Evolutionary conservation across 2,329 filamentous ascomycete species (phyloP).

Genomic region (Cucurbitaria berberidis): DNA sequence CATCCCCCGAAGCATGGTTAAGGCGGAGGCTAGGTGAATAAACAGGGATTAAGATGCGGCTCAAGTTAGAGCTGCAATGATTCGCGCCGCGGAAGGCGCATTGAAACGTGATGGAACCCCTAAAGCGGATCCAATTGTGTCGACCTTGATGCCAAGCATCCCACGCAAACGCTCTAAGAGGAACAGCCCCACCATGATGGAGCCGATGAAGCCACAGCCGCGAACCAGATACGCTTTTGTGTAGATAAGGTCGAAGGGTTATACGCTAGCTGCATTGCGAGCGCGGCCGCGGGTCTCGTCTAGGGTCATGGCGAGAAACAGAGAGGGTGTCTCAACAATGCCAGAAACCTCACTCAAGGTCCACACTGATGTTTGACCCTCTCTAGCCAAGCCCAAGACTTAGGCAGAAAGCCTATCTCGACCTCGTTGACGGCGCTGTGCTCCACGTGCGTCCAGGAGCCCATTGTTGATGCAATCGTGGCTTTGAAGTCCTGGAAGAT

Average conservation of each 20-base stretch:
- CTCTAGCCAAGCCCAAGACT: slow-evolving; percentile 28
- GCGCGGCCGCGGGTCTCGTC: slow-evolving; percentile 20
- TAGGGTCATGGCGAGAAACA: slow-evolving; percentile 17
- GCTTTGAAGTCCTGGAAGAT: neutral
- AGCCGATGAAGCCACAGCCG: slow-evolving; percentile 31
- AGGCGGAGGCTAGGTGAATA: slow-evolving; percentile 17
- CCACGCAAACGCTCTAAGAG: slow-evolving; percentile 33
- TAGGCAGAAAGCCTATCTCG: slow-evolving; percentile 29
- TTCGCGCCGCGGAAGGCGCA: slow-evolving; percentile 27
- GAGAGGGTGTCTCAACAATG: slow-evolving; percentile 25
- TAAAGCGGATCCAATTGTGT: slow-evolving; percentile 39
- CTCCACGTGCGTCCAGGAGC: slow-evolving; percentile 7
- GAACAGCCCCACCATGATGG: slow-evolving; percentile 31
- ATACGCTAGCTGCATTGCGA: slow-evolving; percentile 18
- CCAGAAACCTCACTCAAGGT: slow-evolving; percentile 16
- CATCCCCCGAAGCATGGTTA: slow-evolving; percentile 20
- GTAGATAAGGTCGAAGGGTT: slow-evolving; percentile 20
- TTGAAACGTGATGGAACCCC: slow-evolving; percentile 46
- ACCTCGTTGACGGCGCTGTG: slow-evolving; percentile 15
- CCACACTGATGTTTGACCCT: slow-evolving; percentile 31
- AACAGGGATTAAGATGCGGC: slow-evolving; percentile 31
- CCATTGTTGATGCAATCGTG: neutral
- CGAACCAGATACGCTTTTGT: slow-evolving; percentile 20
- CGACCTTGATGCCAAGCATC: slow-evolving; percentile 38
- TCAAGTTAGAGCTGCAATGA: slow-evolving; percentile 25